phyloP scores from a whole-genome alignment of 139 green algal species.

The Micractinium sp. region DNA sequence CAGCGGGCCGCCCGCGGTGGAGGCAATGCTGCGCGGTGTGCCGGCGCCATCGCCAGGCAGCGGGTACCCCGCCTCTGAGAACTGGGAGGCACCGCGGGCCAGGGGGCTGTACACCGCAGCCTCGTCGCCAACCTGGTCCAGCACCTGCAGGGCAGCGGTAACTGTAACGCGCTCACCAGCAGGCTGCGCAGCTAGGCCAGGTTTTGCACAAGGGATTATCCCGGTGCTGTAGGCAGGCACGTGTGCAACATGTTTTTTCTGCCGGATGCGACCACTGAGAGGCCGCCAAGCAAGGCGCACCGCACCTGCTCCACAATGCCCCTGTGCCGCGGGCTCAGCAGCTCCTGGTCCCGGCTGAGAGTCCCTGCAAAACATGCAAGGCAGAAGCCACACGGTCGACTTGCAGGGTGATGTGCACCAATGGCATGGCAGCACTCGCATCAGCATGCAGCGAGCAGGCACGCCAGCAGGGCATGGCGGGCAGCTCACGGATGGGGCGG shows the following conservation, averaged over 20 bases:
- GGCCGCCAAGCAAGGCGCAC: not conserved
- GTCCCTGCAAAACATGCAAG: not conserved
- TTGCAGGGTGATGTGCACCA: not conserved
- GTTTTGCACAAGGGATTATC: too few relatives aligned
- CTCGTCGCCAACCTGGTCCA: slow-evolving; percentile 22
- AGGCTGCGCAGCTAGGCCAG: too few relatives aligned
- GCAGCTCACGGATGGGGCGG: slow-evolving; percentile 16
- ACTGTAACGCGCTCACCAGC: not conserved
- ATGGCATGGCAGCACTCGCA: too few relatives aligned
- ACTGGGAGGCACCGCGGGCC: not conserved
- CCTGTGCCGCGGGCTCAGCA: not conserved
- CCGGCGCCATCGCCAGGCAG: not conserved
- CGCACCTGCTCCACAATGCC: slow-evolving; percentile 22
- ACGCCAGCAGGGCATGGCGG: too few relatives aligned
- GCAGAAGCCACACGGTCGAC: not conserved
- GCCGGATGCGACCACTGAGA: too few relatives aligned
- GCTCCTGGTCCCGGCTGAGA: slow-evolving; percentile 4
- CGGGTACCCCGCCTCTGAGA: not conserved
- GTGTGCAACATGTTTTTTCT: too few relatives aligned
- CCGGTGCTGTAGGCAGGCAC: too few relatives aligned
- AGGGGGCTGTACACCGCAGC: slow-evolving; percentile 32
- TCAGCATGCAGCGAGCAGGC: too few relatives aligned
- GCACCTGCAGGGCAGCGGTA: slow-evolving; percentile 7
- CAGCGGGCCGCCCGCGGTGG: not conserved
- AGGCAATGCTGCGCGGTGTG: slow-evolving; percentile 4